A percentile compares a stretch with the other conserved stretches of the same genome.
phyloP scores from a whole-genome alignment of 495 filamentous ascomycete species.

The Aspergillus sclerotiicarbonarius region DNA sequence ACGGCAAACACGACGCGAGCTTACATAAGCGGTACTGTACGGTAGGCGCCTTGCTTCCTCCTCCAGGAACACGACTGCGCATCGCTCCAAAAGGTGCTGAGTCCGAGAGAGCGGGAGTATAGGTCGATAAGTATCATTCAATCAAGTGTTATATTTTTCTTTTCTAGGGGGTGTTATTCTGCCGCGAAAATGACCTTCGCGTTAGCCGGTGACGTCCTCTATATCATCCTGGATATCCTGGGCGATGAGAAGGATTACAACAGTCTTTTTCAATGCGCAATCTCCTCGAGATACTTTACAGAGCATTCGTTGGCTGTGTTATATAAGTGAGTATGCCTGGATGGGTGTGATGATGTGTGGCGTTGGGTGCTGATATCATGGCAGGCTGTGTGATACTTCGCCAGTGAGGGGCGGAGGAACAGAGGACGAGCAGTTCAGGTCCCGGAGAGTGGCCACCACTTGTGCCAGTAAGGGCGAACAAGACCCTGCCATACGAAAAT shows the following conservation, averaged over 20 bases:
- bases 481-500: slow-evolving; percentile 37
- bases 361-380: slow-evolving; percentile 1
- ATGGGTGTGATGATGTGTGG: background rate
- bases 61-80: background rate
- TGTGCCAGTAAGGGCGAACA: slow-evolving; percentile 14
- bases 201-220: slow-evolving; percentile 25
- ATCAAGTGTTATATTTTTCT: background rate
- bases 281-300: slow-evolving; percentile 39
- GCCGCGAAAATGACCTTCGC: slow-evolving; percentile 18
- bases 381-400: slow-evolving; percentile 38
- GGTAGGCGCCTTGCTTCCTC: background rate
- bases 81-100: background rate
- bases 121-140: background rate
- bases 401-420: slow-evolving; percentile 36
- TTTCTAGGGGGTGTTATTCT: background rate
- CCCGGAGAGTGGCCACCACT: slow-evolving; percentile 16
- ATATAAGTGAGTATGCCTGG: slow-evolving; percentile 50
- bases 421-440: slow-evolving; percentile 35
- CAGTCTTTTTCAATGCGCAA: slow-evolving; percentile 28
- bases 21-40: slow-evolving; percentile 22
- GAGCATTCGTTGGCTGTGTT: slow-evolving; percentile 57
- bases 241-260: slow-evolving; percentile 29
- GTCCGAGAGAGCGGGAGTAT: background rate
- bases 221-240: slow-evolving; percentile 29
- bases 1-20: slow-evolving; percentile 16